Base-by-base conservation (phyloP, 2,329 filamentous ascomycete genomes). In the Niveomyces coronatus region DNA sequence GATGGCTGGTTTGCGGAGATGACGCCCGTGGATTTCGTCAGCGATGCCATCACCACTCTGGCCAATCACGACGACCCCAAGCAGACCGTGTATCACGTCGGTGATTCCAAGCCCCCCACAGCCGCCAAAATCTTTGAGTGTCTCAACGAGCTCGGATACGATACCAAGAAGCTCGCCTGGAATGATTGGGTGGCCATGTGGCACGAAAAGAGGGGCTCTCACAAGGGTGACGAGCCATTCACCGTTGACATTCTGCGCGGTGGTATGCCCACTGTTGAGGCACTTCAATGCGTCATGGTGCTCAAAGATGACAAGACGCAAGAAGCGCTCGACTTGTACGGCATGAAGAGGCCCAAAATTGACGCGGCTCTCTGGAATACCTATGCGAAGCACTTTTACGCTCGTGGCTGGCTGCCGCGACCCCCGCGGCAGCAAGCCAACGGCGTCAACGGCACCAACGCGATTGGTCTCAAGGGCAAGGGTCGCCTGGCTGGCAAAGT, bases 11-110 rank as follows among this genome's bases (percentile, higher is more conserved):
- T 79, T 35, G 74, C 82, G 1, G 84, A 89, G 60, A 88, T 88
- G 83, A 87, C 84, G 0, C 83, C 84, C 0, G 84, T 86, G 11
- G 83, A 89, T 57, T 87, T 85, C 50, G 82, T 87, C 42, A 83
- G 78, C 59, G 77, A 76, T 45, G 76, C 82, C 4, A 84, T 89
- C 46, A 64, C 83, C 17, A 75, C 81, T 14, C 69, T 88, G 15
- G 71, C 79, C 28, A 76, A 80, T 47, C 70, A 85, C 42, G 70
- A 63, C 1, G 67, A 78, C 24, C 65, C 68, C 1, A 67, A 76
- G 9, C 79, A 84, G 49, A 67, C 68, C 0, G 61, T 87, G 7
- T 85, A 84, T 58, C 84, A 88, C 48, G 64, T 88, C 0, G 83
- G 83, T 5, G 82, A 88, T 46, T 74, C 84, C 3, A 69, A 72